Conservation (phyloP, 2,329 filamentous ascomycete genomes). For the Nemania abortiva region DNA sequence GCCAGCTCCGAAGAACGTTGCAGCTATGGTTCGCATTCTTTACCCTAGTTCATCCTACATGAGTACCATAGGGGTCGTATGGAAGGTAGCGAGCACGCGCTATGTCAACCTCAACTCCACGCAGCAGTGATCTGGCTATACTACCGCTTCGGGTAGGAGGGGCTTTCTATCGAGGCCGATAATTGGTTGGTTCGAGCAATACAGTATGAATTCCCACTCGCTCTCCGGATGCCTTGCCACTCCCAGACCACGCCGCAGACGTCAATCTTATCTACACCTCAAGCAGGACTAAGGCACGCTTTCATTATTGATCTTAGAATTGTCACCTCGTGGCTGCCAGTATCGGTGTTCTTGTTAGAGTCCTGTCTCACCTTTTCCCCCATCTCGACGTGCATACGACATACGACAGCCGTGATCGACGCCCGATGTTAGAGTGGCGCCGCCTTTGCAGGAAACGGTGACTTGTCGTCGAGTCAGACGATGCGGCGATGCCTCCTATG, state of each 20-base stretch:
- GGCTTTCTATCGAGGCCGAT: constrained; percentile 14
- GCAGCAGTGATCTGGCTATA: constrained; percentile 13
- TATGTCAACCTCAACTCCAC: constrained; percentile 10
- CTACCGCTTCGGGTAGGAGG: constrained; percentile 36
- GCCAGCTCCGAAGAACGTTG: background rate
- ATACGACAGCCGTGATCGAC: constrained; percentile 14
- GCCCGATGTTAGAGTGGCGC: constrained; percentile 32
- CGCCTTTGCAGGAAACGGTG: constrained; percentile 26
- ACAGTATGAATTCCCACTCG: constrained; percentile 7
- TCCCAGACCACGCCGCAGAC: constrained; percentile 11
- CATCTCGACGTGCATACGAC: background rate
- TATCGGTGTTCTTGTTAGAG: no score
- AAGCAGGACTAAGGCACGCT: background rate
- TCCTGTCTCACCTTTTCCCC: background rate
- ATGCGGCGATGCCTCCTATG: background rate
- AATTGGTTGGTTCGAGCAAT: constrained; percentile 22
- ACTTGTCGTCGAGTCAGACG: constrained; percentile 3
- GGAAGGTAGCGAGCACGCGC: constrained; percentile 17
- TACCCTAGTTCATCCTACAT: constrained; percentile 24
- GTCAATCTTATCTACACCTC: constrained; percentile 17
- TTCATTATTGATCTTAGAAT: background rate
- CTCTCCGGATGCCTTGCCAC: constrained; percentile 17
- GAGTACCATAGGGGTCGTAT: background rate
- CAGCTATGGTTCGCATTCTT: background rate
- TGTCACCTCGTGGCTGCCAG: background rate